Conservation (phyloP, 768 basidiomycete species). For the Termitomyces bulborhizus region DNA sequence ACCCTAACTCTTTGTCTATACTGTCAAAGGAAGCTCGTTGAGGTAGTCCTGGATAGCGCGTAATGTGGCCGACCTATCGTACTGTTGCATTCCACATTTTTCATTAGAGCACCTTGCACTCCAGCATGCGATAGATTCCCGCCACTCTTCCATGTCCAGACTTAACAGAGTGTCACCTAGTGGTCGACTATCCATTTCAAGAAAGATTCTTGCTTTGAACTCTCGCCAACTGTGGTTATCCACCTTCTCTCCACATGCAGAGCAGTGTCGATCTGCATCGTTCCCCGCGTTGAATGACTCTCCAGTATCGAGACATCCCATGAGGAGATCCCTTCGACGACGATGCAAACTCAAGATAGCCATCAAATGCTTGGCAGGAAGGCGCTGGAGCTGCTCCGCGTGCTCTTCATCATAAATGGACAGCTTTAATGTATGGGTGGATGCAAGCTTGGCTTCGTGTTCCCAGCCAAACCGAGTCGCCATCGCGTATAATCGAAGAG, state of each 20-base stretch:
- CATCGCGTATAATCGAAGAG: constrained; percentile 43
- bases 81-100: constrained; percentile 26
- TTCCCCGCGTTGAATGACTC: constrained; percentile 34
- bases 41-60: constrained; percentile 26
- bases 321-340: constrained; percentile 30
- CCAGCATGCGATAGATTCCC: constrained; percentile 34
- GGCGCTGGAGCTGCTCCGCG: constrained; percentile 23
- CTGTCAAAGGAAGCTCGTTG: constrained; percentile 18
- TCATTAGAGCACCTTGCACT: constrained; percentile 24
- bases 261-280: constrained; percentile 21
- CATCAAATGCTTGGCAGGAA: constrained; percentile 29
- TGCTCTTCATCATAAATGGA: constrained; percentile 30
- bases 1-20: neutral
- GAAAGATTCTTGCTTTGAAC: constrained; percentile 31
- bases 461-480: constrained; percentile 38
- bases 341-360: constrained; percentile 35
- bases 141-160: constrained; percentile 38
- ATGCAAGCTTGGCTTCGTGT: constrained; percentile 36
- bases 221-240: constrained; percentile 34
- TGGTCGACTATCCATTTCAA: constrained; percentile 33
- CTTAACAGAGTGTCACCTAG: constrained; percentile 30
- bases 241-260: constrained; percentile 25
- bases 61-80: constrained; percentile 28
- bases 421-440: constrained; percentile 32
- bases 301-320: constrained; percentile 26